phyloP scores from a whole-genome alignment of 257 asterid genomes.

The Penstemon eatonii region DNA sequence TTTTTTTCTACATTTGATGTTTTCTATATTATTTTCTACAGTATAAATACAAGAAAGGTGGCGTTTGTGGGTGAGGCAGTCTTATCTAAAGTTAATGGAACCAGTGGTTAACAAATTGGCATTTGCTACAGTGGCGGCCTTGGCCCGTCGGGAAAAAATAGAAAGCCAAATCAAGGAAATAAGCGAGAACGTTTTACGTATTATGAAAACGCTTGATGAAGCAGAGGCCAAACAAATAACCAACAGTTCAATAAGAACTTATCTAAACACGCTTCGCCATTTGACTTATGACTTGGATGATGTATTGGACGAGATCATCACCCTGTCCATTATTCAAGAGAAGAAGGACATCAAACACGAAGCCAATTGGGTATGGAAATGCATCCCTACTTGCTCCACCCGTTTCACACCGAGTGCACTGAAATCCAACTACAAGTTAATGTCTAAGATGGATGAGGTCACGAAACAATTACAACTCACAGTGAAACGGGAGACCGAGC shows the following conservation, averaged over 20 bases:
- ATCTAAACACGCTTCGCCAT: conserved; percentile 58
- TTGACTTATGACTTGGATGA: conserved; percentile 72
- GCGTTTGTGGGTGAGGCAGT: conserved; percentile 56
- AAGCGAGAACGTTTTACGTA: conserved; percentile 13
- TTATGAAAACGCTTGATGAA: conserved; percentile 50
- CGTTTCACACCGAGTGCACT: conserved; percentile 40
- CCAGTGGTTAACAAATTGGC: conserved; percentile 51
- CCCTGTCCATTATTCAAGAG: conserved; percentile 39
- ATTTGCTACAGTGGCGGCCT: conserved; percentile 34
- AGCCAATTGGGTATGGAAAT: conserved; percentile 37
- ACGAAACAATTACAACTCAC: conserved; percentile 33
- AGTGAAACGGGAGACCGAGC: conserved; percentile 38
- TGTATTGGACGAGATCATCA: conserved; percentile 59
- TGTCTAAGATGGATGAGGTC: conserved; percentile 47
- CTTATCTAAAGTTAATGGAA: conserved; percentile 52
- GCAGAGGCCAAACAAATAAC: conserved; percentile 67
- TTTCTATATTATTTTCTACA: no score
- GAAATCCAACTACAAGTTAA: conserved; percentile 40
- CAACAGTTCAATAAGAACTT: conserved; percentile 34
- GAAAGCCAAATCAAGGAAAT: conserved; percentile 46
- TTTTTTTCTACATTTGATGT: no score
- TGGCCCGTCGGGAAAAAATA: conserved; percentile 57
- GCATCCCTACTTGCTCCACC: conserved; percentile 41
- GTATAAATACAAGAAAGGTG: conserved; percentile 30
- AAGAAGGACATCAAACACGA: conserved; percentile 32